These are phyloP conservation scores for Camelina neglecta DNA, from an alignment of 345 rosid species.

Conservation along the genomic window DNA sequence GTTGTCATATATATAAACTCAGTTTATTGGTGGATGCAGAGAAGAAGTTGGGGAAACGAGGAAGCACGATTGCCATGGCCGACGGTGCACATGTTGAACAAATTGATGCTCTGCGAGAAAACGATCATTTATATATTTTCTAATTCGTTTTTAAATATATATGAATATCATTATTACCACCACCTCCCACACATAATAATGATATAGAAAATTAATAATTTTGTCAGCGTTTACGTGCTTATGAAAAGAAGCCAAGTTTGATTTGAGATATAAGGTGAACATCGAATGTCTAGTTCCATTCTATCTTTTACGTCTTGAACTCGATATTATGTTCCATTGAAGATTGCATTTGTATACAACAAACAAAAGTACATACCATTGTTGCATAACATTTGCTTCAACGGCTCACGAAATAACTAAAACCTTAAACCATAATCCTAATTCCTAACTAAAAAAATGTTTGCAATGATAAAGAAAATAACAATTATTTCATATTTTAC, in stretches of 20 bases:
- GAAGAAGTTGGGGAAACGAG: constrained; percentile 73
- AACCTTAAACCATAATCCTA: background rate
- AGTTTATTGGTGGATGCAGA: constrained; percentile 52
- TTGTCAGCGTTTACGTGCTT: constrained; percentile 4
- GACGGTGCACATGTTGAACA: constrained; percentile 88
- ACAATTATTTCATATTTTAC: background rate
- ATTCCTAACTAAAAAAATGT: background rate
- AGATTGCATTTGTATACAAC: background rate
- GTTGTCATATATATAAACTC: background rate
- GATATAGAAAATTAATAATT: background rate
- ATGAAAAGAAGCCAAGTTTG: background rate
- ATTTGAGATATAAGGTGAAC: background rate
- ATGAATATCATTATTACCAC: background rate
- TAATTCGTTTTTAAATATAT: constrained; percentile 19
- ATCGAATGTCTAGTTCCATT: background rate
- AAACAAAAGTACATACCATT: background rate
- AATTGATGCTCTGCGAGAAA: constrained; percentile 69
- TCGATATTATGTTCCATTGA: background rate
- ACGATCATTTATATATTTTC: constrained; percentile 75
- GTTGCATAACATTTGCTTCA: background rate
- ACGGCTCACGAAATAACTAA: background rate
- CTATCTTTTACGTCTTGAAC: background rate
- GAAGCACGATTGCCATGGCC: constrained; percentile 69
- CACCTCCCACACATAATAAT: background rate
- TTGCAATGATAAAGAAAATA: background rate